Evolutionary conservation across 306 rosid species (phyloP), one percentile per base, ranked within the genome.

Genomic region (Gleditsia sinensis): DNA sequence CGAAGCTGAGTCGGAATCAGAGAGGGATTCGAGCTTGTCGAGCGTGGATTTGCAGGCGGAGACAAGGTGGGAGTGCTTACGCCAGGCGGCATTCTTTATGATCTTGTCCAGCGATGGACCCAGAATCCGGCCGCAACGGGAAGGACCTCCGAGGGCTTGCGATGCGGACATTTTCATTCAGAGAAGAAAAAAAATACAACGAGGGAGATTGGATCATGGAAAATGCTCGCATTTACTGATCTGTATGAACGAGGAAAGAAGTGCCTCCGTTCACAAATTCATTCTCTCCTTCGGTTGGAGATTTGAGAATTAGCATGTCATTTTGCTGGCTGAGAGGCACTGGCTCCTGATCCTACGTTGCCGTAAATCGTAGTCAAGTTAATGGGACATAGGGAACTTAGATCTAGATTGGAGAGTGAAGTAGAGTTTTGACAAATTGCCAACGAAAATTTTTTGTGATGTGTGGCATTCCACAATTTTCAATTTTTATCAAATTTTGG

Each of bases 41-140:
- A 95, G 86, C 64, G 87, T 83, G 54, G 98, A 87, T 81, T 95
- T 95, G 85, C 97, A 90, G 75, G 93, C 59, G 64, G 99, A 88
- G 70, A 95, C 99, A 55, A 95, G 90, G 43, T 88, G 90, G 21
- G 98, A 92, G 82, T 95, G 99, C 88, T 95, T 95, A 23, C 99
- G 94, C 99, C 99, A 95, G 1, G 98, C 98, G 3, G 98, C 98
- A 82, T 95, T 95, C 80, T 95, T 95, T 14, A 95, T 85, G 78
- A 95, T 90, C 85, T 95, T 95, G 74, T 95, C 99, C 5, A 95
- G 88, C 2, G 98, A 92, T 32, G 99, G 98, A 32, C 99, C 98
- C 7, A 94, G 69, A 23, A 87, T 84, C 23, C 96, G 90, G 57
- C 99, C 99, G 76, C 95, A 88, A 9, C 99, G 88, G 37, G 99